Conservation (phyloP, 768 basidiomycete species). For the Amanita subjunquillea region DNA sequence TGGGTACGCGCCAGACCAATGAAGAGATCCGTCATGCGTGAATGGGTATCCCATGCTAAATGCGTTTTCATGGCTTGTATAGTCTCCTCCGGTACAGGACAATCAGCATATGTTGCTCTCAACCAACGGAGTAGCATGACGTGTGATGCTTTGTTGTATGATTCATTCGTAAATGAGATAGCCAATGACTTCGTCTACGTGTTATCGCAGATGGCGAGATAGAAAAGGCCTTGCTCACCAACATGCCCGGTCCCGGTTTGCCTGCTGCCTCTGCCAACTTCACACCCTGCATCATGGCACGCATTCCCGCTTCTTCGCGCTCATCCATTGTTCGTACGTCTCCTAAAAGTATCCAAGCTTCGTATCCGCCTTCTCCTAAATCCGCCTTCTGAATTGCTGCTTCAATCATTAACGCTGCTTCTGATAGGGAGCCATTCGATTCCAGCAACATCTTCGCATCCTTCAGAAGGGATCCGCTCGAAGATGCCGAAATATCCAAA, state of each 20-base stretch:
- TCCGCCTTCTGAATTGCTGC: conserved; percentile 82
- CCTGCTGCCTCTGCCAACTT: conserved; percentile 53
- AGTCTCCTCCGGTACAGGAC: conserved; percentile 44
- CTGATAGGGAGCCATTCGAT: conserved; percentile 77
- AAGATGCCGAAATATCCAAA: conserved; percentile 37
- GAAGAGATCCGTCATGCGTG: conserved; percentile 73
- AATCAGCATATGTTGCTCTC: conserved; percentile 48
- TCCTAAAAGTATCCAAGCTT: conserved; percentile 88
- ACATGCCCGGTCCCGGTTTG: conserved; percentile 60
- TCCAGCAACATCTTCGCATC: conserved; percentile 73
- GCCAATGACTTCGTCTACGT: conserved; percentile 65
- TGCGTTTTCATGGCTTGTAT: conserved; percentile 41
- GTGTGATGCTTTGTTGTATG: conserved; percentile 79
- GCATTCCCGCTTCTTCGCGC: conserved; percentile 74
- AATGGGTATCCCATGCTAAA: conserved; percentile 77
- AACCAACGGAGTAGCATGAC: conserved; percentile 84
- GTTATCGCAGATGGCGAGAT: not conserved
- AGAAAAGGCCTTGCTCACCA: conserved; percentile 34
- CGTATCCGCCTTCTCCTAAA: conserved; percentile 71
- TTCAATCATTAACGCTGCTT: conserved; percentile 81
- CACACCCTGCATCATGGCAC: conserved; percentile 68
- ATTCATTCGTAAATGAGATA: conserved; percentile 94
- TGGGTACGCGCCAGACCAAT: conserved; percentile 76
- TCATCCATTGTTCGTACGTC: conserved; percentile 88
- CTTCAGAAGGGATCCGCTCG: conserved; percentile 33